Evolutionary conservation across 345 rosid genomes (phyloP).

Genomic region (Ceriops zippeliana): DNA sequence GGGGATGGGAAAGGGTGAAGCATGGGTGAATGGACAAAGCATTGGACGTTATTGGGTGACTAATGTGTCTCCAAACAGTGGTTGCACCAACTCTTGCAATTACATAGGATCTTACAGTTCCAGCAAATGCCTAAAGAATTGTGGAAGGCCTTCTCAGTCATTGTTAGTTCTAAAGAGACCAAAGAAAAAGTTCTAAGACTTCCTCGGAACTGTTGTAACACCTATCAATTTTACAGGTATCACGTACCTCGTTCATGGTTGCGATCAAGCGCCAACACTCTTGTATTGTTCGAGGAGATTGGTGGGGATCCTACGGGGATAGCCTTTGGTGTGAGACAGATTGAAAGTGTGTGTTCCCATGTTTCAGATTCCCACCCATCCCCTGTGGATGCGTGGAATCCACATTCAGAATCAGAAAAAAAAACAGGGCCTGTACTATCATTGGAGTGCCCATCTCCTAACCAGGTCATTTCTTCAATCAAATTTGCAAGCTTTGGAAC

Average conservation of each 20-base stretch:
- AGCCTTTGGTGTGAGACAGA: slow-evolving; percentile 50
- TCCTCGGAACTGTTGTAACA: slow-evolving; percentile 12
- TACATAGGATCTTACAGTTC: slow-evolving; percentile 74
- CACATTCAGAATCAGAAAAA: slow-evolving; percentile 39
- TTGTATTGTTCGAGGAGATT: slow-evolving; percentile 77
- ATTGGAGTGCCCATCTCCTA: slow-evolving; percentile 53
- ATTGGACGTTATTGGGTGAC: slow-evolving; percentile 93
- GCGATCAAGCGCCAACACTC: slow-evolving; percentile 57
- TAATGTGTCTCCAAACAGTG: slow-evolving; percentile 40
- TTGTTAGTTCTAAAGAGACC: slow-evolving; percentile 47
- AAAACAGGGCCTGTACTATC: slow-evolving; percentile 43
- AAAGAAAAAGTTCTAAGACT: neutral
- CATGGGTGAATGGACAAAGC: slow-evolving; percentile 93
- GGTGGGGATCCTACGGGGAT: slow-evolving; percentile 86
- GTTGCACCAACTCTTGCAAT: slow-evolving; percentile 66
- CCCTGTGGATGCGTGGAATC: slow-evolving; percentile 69
- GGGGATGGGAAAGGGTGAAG: slow-evolving; percentile 84
- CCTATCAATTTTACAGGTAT: slow-evolving; percentile 46
- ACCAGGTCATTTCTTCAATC: slow-evolving; percentile 70
- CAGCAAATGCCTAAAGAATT: slow-evolving; percentile 77
- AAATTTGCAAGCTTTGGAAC: slow-evolving; percentile 90
- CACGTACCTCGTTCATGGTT: slow-evolving; percentile 94
- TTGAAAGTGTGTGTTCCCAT: slow-evolving; percentile 50
- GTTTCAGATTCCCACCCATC: slow-evolving; percentile 77
- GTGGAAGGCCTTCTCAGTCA: slow-evolving; percentile 83